phyloP scores from a whole-genome alignment of 2,329 filamentous ascomycete genomes.

The Colletotrichum salicis region DNA sequence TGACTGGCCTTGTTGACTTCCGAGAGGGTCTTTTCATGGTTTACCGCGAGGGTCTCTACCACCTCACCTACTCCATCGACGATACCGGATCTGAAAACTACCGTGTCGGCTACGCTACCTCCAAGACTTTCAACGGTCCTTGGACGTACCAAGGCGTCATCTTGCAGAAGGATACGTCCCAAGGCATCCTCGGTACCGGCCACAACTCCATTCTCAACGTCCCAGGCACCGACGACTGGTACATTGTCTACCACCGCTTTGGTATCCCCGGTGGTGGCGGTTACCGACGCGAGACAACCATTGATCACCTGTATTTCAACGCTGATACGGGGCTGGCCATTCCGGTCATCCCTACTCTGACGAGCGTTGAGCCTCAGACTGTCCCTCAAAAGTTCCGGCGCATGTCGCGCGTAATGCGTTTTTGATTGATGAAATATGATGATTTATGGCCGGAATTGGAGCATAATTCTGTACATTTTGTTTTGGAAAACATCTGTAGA shows the following conservation, averaged over 20 bases:
- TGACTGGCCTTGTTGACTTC: constrained; percentile 53
- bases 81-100: constrained; percentile 59
- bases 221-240: constrained; percentile 60
- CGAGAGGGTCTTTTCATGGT: constrained; percentile 56
- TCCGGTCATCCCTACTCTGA: constrained; percentile 49
- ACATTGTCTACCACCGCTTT: constrained; percentile 61
- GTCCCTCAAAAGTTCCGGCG: constrained; percentile 20
- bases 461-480: not conserved
- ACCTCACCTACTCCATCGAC: constrained; percentile 60
- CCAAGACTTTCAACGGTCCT: constrained; percentile 49
- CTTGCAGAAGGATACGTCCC: constrained; percentile 51
- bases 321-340: constrained; percentile 49
- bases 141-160: constrained; percentile 58
- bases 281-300: constrained; percentile 53
- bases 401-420: constrained; percentile 18
- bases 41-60: constrained; percentile 57
- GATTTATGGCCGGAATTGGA: not conserved
- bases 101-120: constrained; percentile 58
- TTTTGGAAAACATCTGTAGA: not conserved
- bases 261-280: constrained; percentile 57
- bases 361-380: constrained; percentile 41
- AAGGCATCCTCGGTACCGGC: constrained; percentile 57
- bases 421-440: not conserved
- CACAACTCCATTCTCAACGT: constrained; percentile 58
- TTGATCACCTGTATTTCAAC: constrained; percentile 54